Evolutionary conservation across 768 basidiomycete genomes (phyloP).

Genomic region (Suillus ampliporus): DNA sequence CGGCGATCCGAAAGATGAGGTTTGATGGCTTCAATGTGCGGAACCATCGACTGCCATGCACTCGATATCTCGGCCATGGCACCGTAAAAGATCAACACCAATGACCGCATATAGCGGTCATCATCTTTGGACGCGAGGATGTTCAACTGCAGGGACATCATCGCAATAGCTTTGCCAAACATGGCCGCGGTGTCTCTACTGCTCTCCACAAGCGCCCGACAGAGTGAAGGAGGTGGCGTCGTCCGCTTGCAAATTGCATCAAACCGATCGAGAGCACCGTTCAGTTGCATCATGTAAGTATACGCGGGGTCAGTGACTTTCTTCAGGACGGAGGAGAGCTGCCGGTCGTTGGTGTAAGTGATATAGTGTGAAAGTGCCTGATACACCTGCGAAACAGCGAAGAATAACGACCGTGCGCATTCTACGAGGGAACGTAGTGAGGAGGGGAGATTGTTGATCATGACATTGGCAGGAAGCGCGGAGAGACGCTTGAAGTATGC

Average conservation of each 20-base stretch:
- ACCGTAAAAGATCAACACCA: constrained; percentile 87
- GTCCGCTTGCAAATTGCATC: constrained; percentile 77
- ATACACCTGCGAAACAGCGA: constrained; percentile 90
- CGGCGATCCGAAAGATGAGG: constrained; percentile 60
- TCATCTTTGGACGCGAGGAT: constrained; percentile 78
- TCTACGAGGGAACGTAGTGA: constrained; percentile 77
- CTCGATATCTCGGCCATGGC: constrained; percentile 86
- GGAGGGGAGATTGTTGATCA: constrained; percentile 70
- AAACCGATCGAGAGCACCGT: constrained; percentile 89
- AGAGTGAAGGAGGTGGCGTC: constrained; percentile 71
- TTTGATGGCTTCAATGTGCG: constrained; percentile 71
- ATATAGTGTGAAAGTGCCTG: constrained; percentile 89
- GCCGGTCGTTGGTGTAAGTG: constrained; percentile 80
- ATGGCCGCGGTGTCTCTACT: constrained; percentile 84
- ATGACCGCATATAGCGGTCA: constrained; percentile 84
- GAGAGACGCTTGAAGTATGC: constrained; percentile 96
- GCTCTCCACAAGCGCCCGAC: constrained; percentile 78
- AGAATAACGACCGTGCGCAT: constrained; percentile 90
- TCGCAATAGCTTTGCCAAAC: constrained; percentile 87
- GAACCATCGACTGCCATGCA: constrained; percentile 82
- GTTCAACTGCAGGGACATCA: constrained; percentile 81
- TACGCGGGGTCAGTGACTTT: constrained; percentile 89
- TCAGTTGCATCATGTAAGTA: constrained; percentile 79
- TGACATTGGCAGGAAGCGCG: constrained; percentile 64
- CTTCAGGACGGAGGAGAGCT: constrained; percentile 76